Conservation (phyloP, 73 alveolate species). For the Symbiodinium natans region DNA sequence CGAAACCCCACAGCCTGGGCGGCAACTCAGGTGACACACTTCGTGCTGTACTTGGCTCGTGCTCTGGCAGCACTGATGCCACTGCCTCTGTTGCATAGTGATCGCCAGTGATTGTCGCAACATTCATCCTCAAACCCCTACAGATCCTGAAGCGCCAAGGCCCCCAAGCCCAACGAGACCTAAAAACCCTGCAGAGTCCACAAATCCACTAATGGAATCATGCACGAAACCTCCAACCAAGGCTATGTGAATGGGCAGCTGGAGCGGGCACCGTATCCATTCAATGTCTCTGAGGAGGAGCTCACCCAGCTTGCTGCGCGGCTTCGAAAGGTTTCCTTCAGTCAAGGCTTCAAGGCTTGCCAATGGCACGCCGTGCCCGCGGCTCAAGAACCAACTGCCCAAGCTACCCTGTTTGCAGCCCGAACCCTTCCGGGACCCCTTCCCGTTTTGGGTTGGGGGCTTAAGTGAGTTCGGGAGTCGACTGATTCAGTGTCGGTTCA, state of each 20-base stretch:
- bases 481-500: too few species aligned
- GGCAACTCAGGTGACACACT: slow-evolving; percentile 37
- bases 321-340: not conserved
- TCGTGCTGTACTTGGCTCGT: slow-evolving; percentile 61
- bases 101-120: not conserved
- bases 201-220: too few species aligned
- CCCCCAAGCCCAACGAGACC: too few species aligned
- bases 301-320: not conserved
- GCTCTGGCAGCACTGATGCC: not conserved
- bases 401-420: too few species aligned
- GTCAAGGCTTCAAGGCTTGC: not conserved
- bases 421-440: too few species aligned
- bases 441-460: too few species aligned
- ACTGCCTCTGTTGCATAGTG: not conserved
- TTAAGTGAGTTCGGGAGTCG: too few species aligned
- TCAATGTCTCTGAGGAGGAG: slow-evolving; percentile 27
- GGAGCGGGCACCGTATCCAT: slow-evolving; percentile 73
- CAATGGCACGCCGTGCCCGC: too few species aligned
- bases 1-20: too few species aligned
- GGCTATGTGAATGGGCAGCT: slow-evolving; percentile 21
- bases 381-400: too few species aligned
- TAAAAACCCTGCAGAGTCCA: too few species aligned
- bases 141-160: not conserved
- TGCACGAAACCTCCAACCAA: too few species aligned
- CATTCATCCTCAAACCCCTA: not conserved